phyloP scores from a whole-genome alignment of 805 yeast genomes.

The Clavispora phyllophila region DNA sequence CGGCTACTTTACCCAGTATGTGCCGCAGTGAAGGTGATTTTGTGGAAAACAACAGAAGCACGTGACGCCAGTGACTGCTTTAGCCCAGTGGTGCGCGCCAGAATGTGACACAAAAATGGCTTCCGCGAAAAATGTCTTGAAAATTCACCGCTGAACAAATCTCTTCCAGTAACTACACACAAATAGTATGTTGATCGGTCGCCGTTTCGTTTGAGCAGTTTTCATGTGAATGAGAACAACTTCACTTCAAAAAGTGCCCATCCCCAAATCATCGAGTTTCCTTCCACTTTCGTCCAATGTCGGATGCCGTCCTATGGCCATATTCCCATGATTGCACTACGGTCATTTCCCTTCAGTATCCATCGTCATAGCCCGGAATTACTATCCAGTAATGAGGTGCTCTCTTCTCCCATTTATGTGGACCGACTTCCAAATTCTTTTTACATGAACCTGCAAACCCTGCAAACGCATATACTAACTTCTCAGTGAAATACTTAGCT shows the following conservation, averaged over 20 bases:
- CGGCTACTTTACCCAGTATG: too few relatives aligned
- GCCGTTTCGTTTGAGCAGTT: not conserved
- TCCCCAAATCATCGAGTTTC: not conserved
- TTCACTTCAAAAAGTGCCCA: not conserved
- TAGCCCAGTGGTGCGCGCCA: not conserved
- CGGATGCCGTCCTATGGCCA: too few relatives aligned
- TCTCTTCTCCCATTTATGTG: too few relatives aligned
- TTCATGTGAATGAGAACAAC: not conserved
- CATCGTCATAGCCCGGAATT: too few relatives aligned
- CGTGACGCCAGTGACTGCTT: slow-evolving; percentile 4
- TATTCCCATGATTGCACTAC: too few relatives aligned
- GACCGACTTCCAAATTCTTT: not conserved
- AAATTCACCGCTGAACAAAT: not conserved
- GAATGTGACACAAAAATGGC: slow-evolving; percentile 1
- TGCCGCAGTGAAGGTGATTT: too few relatives aligned
- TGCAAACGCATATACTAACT: slow-evolving; percentile 20
- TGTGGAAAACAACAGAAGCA: not conserved
- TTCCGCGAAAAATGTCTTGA: slow-evolving; percentile 1
- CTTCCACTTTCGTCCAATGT: not conserved
- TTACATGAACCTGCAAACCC: too few relatives aligned
- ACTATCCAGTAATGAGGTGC: too few relatives aligned
- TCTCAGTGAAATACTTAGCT: slow-evolving; percentile 41
- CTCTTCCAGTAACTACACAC: not conserved
- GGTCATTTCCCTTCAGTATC: too few relatives aligned
- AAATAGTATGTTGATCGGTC: slow-evolving; percentile 3